Conservation (phyloP, 257 asterid genomes). For the Petrea volubilis region DNA sequence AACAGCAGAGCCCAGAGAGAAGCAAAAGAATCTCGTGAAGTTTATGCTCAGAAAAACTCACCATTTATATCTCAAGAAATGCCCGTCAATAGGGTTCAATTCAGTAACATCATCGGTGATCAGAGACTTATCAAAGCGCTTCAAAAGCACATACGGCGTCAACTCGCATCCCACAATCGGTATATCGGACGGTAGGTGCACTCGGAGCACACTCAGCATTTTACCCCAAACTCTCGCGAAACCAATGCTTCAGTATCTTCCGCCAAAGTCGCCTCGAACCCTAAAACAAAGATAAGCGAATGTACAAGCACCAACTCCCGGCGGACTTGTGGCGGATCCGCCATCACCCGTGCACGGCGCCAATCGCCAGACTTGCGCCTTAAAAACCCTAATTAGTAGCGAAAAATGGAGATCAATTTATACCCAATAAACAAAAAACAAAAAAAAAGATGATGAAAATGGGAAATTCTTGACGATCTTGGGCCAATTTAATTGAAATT, state of each 20-base stretch:
- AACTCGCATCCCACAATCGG: conserved; percentile 96
- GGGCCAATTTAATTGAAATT: conserved; percentile 21
- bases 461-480: conserved; percentile 18
- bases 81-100: conserved; percentile 65
- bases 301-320: conserved; percentile 31
- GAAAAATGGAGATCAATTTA: conserved; percentile 8
- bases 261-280: conserved; percentile 19
- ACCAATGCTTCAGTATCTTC: conserved; percentile 30
- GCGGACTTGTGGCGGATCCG: conserved; percentile 84
- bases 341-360: conserved; percentile 60
- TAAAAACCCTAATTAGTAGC: conserved; percentile 28
- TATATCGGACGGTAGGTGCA: conserved; percentile 96
- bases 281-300: conserved; percentile 24
- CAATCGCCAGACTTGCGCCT: conserved; percentile 69
- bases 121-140: conserved; percentile 58
- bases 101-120: conserved; percentile 77
- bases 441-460: not conserved
- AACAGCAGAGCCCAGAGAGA: not conserved
- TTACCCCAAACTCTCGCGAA: conserved; percentile 30
- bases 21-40: not conserved
- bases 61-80: conserved; percentile 85
- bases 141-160: conserved; percentile 81
- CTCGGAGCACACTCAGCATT: conserved; percentile 91
- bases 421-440: too few relatives aligned
- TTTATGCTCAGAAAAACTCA: conserved; percentile 29